Percentiles rank a stretch among this genome's conserved stretches.
phyloP scores from a whole-genome alignment of 2,329 filamentous ascomycete species.

The Colletotrichum acutatum region DNA sequence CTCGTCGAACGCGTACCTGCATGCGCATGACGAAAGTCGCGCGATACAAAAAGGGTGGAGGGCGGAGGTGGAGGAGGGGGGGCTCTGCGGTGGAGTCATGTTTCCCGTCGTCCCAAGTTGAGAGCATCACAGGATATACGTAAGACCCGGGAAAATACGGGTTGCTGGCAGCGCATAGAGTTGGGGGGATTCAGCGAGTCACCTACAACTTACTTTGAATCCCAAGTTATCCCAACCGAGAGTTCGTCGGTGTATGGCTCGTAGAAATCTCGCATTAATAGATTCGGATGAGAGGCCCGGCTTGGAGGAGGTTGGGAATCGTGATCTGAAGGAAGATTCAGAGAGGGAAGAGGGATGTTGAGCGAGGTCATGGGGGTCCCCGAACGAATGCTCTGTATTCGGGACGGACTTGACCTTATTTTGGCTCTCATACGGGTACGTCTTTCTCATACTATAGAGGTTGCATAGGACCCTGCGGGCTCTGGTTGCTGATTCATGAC shows the following conservation, averaged over 20 bases:
- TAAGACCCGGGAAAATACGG: background rate
- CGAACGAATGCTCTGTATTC: background rate
- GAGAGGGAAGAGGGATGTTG: background rate
- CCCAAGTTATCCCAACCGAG: background rate
- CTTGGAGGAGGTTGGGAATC: background rate
- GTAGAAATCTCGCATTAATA: background rate
- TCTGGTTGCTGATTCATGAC: background rate
- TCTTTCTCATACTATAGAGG: background rate
- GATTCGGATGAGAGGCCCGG: constrained; percentile 24
- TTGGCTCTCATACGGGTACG: background rate
- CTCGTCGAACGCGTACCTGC: constrained; percentile 29
- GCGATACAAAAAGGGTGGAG: background rate
- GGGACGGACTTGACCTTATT: background rate
- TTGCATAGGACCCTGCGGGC: background rate
- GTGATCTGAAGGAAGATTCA: background rate
- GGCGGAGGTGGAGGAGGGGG: background rate
- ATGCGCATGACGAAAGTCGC: constrained; percentile 26
- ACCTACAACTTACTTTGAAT: background rate
- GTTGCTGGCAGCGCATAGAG: background rate
- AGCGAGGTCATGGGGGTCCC: constrained; percentile 4
- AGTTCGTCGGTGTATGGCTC: background rate
- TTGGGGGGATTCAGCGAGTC: background rate
- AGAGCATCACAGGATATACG: background rate
- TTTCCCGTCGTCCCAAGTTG: constrained; percentile 25
- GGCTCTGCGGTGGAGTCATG: constrained; percentile 13